Evolutionary conservation across 2,329 filamentous ascomycete species (phyloP).

Genomic region (Hyphodiscus sp.): DNA sequence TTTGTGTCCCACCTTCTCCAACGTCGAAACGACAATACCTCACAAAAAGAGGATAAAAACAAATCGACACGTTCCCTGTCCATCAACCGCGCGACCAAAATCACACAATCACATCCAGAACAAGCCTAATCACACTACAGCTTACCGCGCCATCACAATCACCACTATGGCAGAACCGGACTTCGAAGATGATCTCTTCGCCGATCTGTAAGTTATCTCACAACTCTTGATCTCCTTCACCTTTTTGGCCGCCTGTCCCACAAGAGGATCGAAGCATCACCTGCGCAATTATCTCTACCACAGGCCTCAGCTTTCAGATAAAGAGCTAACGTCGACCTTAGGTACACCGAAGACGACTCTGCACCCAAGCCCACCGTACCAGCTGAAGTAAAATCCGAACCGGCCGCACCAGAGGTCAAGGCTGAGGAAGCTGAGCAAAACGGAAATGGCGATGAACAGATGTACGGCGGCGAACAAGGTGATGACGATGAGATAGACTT

Average conservation of each 20-base stretch:
- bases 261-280: background rate
- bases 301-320: background rate
- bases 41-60: too few relatives aligned
- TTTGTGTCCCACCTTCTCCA: too few relatives aligned
- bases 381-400: constrained; percentile 23
- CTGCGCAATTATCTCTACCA: background rate
- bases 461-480: constrained; percentile 40
- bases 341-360: constrained; percentile 62
- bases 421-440: constrained; percentile 16
- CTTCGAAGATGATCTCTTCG: constrained; percentile 90
- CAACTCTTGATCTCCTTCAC: background rate
- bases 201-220: constrained; percentile 68
- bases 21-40: background rate
- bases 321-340: constrained; percentile 28
- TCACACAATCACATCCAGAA: background rate
- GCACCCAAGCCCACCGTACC: constrained; percentile 35
- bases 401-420: constrained; percentile 23
- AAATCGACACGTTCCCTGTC: background rate
- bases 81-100: background rate
- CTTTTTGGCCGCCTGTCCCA: background rate
- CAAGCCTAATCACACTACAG: background rate
- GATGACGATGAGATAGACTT: constrained; percentile 54
- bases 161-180: constrained; percentile 68
- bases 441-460: constrained; percentile 33
- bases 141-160: background rate